A percentile compares a stretch with the other conserved stretches of the same genome.
phyloP scores from a whole-genome alignment of 2,329 filamentous ascomycete species.

The Scytalidium sp. region DNA sequence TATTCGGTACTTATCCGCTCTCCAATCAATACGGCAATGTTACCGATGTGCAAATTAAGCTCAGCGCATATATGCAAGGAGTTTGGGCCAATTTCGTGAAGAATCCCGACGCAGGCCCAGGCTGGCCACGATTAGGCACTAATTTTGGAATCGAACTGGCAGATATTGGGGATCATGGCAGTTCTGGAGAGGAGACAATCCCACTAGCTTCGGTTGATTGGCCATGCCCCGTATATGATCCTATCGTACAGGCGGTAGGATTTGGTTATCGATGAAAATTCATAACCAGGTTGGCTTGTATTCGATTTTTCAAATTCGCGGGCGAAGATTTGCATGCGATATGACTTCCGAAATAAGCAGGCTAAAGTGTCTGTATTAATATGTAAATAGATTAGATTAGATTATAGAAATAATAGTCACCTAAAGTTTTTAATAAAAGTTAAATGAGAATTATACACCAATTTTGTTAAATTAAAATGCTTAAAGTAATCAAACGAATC shows the following conservation, averaged over 20 bases:
- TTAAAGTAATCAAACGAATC: no score
- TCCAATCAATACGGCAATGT: conserved; percentile 6
- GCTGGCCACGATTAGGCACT: conserved; percentile 11
- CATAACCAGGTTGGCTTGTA: background rate
- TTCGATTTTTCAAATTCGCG: no score
- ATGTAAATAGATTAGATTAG: no score
- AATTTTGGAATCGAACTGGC: background rate
- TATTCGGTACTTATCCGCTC: conserved; percentile 25
- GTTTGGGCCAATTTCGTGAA: conserved; percentile 26
- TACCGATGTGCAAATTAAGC: conserved; percentile 14
- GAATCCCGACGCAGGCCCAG: conserved; percentile 20
- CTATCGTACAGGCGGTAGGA: background rate
- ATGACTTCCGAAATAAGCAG: no score
- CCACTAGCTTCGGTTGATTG: background rate
- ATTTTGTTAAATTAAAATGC: no score
- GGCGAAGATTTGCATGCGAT: no score
- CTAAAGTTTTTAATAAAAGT: no score
- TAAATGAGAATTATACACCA: no score
- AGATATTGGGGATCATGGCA: background rate
- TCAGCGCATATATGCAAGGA: conserved; percentile 22
- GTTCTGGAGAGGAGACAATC: background rate
- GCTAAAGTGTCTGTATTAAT: no score
- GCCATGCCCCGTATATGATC: background rate
- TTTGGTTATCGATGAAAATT: background rate
- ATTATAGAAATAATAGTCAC: no score